Conservation (phyloP, 2,329 filamentous ascomycete genomes). For the Fusarium equiseti region DNA sequence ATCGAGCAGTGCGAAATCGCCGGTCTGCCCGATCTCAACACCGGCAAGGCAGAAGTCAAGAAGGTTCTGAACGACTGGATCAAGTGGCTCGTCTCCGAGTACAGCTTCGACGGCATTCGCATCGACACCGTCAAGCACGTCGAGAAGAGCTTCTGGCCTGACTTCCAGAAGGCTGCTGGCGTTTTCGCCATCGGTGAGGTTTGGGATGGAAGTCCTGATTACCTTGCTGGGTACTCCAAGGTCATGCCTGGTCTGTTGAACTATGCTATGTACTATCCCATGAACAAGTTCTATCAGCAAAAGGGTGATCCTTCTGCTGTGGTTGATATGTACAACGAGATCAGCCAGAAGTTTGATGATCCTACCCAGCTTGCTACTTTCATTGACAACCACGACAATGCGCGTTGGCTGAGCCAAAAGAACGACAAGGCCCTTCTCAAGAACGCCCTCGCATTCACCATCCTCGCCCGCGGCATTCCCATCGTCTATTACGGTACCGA, state of each 20-base stretch:
- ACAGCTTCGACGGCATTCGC: slow-evolving; percentile 71
- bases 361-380: slow-evolving; percentile 57
- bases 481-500: slow-evolving; percentile 76
- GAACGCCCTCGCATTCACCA: slow-evolving; percentile 71
- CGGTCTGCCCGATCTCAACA: slow-evolving; percentile 71
- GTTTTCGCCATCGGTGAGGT: slow-evolving; percentile 73
- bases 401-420: slow-evolving; percentile 65
- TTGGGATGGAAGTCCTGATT: slow-evolving; percentile 64
- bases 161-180: slow-evolving; percentile 65
- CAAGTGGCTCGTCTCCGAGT: slow-evolving; percentile 66
- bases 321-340: slow-evolving; percentile 54
- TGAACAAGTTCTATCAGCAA: slow-evolving; percentile 57
- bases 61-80: slow-evolving; percentile 70
- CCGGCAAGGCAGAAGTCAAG: slow-evolving; percentile 62
- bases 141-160: slow-evolving; percentile 68
- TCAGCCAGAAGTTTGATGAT: slow-evolving; percentile 52
- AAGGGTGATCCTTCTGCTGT: slow-evolving; percentile 55
- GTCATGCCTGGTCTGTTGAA: slow-evolving; percentile 71
- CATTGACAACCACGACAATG: slow-evolving; percentile 70
- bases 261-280: slow-evolving; percentile 63
- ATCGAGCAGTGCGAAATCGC: slow-evolving; percentile 31
- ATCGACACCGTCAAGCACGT: slow-evolving; percentile 74
- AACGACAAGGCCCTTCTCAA: slow-evolving; percentile 67
- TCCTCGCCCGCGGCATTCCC: slow-evolving; percentile 71
- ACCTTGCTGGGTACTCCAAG: slow-evolving; percentile 65